phyloP scores from a whole-genome alignment of 495 filamentous ascomycete genomes.

The Aspergillus olivimuriae region DNA sequence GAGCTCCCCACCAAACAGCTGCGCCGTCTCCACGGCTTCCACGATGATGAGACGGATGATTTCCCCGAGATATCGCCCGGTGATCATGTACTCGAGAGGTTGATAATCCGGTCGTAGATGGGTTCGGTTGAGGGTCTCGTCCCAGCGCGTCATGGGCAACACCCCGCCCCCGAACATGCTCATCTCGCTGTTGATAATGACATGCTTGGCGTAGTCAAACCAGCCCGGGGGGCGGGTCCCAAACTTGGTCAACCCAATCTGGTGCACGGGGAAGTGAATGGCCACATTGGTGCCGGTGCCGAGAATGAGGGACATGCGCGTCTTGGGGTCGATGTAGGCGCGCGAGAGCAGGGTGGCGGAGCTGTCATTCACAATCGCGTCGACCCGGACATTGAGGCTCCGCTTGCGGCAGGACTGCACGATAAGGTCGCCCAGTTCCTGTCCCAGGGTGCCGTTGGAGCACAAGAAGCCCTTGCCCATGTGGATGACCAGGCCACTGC shows the following conservation, averaged over 20 bases:
- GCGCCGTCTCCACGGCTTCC: constrained; percentile 51
- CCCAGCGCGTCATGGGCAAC: constrained; percentile 69
- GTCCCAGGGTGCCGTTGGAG: constrained; percentile 48
- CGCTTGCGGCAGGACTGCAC: constrained; percentile 48
- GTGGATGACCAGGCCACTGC: constrained; percentile 49
- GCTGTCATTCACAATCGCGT: constrained; percentile 79
- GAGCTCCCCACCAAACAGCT: constrained; percentile 47
- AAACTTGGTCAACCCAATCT: constrained; percentile 60
- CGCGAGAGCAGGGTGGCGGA: constrained; percentile 76
- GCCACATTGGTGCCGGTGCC: constrained; percentile 87
- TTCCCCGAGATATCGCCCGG: constrained; percentile 80
- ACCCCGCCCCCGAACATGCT: constrained; percentile 72
- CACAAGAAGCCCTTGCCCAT: constrained; percentile 67
- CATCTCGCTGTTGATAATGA: constrained; percentile 86
- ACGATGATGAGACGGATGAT: constrained; percentile 70
- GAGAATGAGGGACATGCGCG: constrained; percentile 71
- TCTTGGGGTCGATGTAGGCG: constrained; percentile 58
- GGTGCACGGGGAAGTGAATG: constrained; percentile 57
- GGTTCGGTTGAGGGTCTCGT: constrained; percentile 58
- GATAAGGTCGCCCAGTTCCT: constrained; percentile 54
- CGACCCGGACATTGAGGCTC: constrained; percentile 45
- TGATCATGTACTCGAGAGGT: constrained; percentile 86
- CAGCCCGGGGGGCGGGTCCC: constrained; percentile 31
- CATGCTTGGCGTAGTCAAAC: constrained; percentile 48
- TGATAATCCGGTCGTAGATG: constrained; percentile 77